Percentiles rank a stretch among this genome's conserved stretches.
Evolutionary conservation across 805 yeast species (phyloP).

Genomic region (Ogataea wickerhamii): DNA sequence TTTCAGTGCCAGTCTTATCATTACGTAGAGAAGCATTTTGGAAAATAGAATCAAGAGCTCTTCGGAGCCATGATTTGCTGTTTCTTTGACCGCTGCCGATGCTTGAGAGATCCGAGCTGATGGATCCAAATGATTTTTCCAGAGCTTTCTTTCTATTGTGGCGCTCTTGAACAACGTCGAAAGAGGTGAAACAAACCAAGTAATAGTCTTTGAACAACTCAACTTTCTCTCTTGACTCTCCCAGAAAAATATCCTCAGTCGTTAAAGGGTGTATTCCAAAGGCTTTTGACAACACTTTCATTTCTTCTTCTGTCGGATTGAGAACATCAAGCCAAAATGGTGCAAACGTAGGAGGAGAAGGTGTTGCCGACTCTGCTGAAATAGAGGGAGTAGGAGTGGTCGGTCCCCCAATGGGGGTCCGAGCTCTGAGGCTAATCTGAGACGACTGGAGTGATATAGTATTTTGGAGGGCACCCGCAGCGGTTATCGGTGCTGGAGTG

Average conservation of each 20-base stretch:
- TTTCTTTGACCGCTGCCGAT: slow-evolving; percentile 14
- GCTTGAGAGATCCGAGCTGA: slow-evolving; percentile 17
- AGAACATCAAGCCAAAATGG: slow-evolving; percentile 94
- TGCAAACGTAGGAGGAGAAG: slow-evolving; percentile 26
- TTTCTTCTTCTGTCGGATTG: slow-evolving; percentile 94
- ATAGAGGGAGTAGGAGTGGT: slow-evolving; percentile 28
- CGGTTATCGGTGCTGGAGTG: neutral
- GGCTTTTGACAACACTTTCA: slow-evolving; percentile 85
- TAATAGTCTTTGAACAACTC: slow-evolving; percentile 89
- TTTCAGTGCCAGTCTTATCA: slow-evolving; percentile 1
- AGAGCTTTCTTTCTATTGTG: slow-evolving; percentile 34
- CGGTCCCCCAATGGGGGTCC: slow-evolving; percentile 15
- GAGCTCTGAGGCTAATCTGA: slow-evolving; percentile 11
- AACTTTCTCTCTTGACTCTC: slow-evolving; percentile 93
- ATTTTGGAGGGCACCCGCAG: slow-evolving; percentile 4
- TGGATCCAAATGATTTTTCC: slow-evolving; percentile 20
- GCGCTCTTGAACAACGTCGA: slow-evolving; percentile 76
- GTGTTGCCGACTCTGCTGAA: slow-evolving; percentile 24
- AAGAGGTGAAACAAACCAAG: slow-evolving; percentile 83
- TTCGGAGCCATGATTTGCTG: slow-evolving; percentile 12
- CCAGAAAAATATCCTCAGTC: slow-evolving; percentile 88
- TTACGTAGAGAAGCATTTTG: slow-evolving; percentile 3
- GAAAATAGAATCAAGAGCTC: slow-evolving; percentile 5
- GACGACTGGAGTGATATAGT: slow-evolving; percentile 13
- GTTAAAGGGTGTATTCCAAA: slow-evolving; percentile 96